Evolutionary conservation across 176 grass and related monocot genomes (phyloP).

Genomic region (Hsuehochloa calcarea): DNA sequence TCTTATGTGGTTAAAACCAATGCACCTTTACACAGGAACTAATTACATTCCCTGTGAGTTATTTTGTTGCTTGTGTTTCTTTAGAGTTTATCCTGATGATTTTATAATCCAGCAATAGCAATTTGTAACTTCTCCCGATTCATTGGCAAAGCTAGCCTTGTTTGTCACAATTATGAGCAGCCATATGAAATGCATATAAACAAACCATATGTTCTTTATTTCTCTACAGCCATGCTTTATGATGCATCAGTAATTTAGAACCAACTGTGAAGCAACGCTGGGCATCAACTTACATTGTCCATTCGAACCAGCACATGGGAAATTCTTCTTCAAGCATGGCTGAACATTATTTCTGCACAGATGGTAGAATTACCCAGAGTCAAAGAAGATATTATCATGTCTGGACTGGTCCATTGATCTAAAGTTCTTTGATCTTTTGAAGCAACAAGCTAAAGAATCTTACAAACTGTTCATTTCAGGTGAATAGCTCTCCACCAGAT

Average conservation of each 20-base stretch:
- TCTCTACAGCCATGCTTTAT: neutral
- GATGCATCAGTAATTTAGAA: neutral
- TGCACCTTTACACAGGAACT: neutral
- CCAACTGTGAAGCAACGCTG: slow-evolving; percentile 10
- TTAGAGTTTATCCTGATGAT: neutral
- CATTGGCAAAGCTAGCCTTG: neutral
- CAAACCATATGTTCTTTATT: neutral
- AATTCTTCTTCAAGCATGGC: slow-evolving; percentile 76
- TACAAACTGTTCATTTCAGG: slow-evolving; percentile 52
- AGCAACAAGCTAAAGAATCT: slow-evolving; percentile 31
- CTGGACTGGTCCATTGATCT: neutral
- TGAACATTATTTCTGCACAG: slow-evolving; percentile 45
- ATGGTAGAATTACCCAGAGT: slow-evolving; percentile 18
- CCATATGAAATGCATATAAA: neutral
- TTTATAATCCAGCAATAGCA: neutral
- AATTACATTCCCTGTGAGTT: neutral
- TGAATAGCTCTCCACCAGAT: slow-evolving; percentile 81
- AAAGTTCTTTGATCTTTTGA: neutral
- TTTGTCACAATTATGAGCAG: neutral
- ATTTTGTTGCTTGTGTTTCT: slow-evolving; percentile 12
- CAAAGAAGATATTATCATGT: slow-evolving; percentile 12
- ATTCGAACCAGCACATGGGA: slow-evolving; percentile 65
- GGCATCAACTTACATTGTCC: slow-evolving; percentile 52
- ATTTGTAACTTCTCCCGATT: slow-evolving; percentile 6
- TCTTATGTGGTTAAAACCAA: slow-evolving; percentile 8